These are phyloP conservation scores for Colletotrichum sp. DNA, from an alignment of 2,329 filamentous ascomycete genomes.

Conservation along the genomic window DNA sequence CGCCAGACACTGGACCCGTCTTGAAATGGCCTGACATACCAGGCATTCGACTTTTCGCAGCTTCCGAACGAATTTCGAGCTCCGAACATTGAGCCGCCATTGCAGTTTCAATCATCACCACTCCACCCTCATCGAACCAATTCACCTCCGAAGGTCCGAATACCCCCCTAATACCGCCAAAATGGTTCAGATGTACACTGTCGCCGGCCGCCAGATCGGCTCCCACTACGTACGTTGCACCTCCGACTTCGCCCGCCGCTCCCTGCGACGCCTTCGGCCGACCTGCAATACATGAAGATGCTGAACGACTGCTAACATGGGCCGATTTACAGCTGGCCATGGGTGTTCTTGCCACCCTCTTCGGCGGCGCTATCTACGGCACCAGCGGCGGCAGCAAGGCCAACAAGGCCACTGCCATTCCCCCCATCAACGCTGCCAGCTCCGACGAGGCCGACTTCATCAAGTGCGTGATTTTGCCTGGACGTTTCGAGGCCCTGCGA, in stretches of 20 bases:
- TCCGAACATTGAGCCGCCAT: conserved; percentile 17
- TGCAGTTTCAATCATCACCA: conserved; percentile 24
- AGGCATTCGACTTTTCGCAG: conserved; percentile 5
- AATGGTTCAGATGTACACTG: conserved; percentile 57
- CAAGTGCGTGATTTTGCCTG: conserved; percentile 51
- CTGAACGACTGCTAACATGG: conserved; percentile 22
- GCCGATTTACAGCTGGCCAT: conserved; percentile 56
- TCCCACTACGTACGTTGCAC: conserved; percentile 62
- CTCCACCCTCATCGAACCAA: conserved; percentile 32
- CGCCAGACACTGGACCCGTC: neutral
- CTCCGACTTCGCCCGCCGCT: conserved; percentile 4
- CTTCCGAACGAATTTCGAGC: conserved; percentile 24
- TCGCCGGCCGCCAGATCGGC: conserved; percentile 64
- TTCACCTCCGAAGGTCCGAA: conserved; percentile 27
- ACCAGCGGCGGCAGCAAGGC: conserved; percentile 54
- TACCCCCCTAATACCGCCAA: conserved; percentile 35
- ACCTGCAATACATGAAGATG: neutral
- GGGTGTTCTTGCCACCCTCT: conserved; percentile 56
- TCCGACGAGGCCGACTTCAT: conserved; percentile 70
- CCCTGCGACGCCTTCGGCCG: neutral
- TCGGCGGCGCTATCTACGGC: conserved; percentile 34
- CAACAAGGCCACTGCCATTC: conserved; percentile 44
- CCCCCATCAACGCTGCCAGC: conserved; percentile 67
- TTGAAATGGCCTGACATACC: neutral
- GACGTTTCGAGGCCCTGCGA: neutral